Evolutionary conservation across 495 filamentous ascomycete genomes (phyloP).

Genomic region (Trichoderma asperelloides): DNA sequence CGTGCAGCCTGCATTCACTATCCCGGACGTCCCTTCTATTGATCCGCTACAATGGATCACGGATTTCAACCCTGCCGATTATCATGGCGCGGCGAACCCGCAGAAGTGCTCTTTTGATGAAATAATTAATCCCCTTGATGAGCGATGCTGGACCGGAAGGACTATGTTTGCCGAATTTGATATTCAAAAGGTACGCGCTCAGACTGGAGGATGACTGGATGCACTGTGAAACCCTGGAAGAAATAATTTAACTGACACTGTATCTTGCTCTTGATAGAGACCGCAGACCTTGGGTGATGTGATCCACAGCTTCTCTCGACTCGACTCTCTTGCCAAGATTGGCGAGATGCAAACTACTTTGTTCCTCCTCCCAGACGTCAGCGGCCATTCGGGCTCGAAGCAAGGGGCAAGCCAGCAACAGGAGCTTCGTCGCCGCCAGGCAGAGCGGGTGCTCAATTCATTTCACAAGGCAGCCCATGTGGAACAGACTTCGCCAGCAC

Average conservation of each 20-base stretch:
- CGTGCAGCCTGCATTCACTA: slow-evolving; percentile 33
- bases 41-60: slow-evolving; percentile 27
- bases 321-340: slow-evolving; percentile 22
- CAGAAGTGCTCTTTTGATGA: slow-evolving; percentile 30
- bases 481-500: slow-evolving; percentile 17
- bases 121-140: slow-evolving; percentile 32
- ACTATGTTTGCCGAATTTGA: slow-evolving; percentile 37
- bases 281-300: slow-evolving; percentile 22
- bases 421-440: slow-evolving; percentile 29
- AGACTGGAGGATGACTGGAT: background rate
- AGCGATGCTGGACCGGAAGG: slow-evolving; percentile 36
- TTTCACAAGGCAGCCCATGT: slow-evolving; percentile 16
- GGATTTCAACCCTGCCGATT: slow-evolving; percentile 19
- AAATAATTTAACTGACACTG: background rate
- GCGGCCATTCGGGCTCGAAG: slow-evolving; percentile 23
- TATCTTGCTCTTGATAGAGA: slow-evolving; percentile 14
- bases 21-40: slow-evolving; percentile 29
- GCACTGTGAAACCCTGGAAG: background rate
- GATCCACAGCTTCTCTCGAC: slow-evolving; percentile 24
- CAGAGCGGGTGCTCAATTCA: slow-evolving; percentile 23
- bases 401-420: slow-evolving; percentile 21
- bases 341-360: slow-evolving; percentile 39
- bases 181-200: slow-evolving; percentile 24
- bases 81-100: background rate
- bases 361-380: slow-evolving; percentile 34